These are phyloP conservation scores for Marchantia paleacea DNA, from an alignment of 225 moss, liverwort and hornwort genomes.

Conservation along the genomic window DNA sequence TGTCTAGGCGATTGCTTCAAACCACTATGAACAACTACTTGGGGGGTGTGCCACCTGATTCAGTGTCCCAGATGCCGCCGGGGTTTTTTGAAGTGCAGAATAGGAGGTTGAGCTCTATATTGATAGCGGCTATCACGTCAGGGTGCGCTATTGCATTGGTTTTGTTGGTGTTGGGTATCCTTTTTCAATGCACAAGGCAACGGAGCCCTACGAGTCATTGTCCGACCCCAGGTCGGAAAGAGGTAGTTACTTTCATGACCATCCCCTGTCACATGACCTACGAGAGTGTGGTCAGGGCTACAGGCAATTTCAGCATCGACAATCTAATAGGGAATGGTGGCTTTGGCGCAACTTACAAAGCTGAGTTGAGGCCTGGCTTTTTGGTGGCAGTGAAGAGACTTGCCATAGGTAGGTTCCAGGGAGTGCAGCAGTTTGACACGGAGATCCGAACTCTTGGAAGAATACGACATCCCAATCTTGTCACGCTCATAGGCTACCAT, in stretches of 20 bases:
- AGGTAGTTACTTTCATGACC: constrained; percentile 75
- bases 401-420: constrained; percentile 87
- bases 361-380: constrained; percentile 88
- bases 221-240: constrained; percentile 52
- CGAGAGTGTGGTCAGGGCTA: constrained; percentile 75
- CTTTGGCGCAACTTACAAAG: constrained; percentile 94
- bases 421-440: constrained; percentile 91
- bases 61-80: constrained; percentile 12
- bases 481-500: constrained; percentile 86
- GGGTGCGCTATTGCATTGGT: constrained; percentile 87
- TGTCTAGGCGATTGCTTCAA: constrained; percentile 20
- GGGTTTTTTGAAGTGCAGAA: constrained; percentile 23
- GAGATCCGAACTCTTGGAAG: constrained; percentile 90
- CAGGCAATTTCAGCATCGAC: constrained; percentile 79
- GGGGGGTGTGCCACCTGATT: constrained; percentile 13
- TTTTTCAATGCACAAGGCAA: constrained; percentile 80
- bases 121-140: constrained; percentile 89
- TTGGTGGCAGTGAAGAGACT: constrained; percentile 95
- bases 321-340: constrained; percentile 90
- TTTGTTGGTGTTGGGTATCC: constrained; percentile 70
- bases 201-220: constrained; percentile 11
- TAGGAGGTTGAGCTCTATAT: constrained; percentile 49
- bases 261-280: constrained; percentile 68
- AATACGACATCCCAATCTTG: constrained; percentile 85
- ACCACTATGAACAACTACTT: constrained; percentile 14